A percentile compares a stretch with the other conserved stretches of the same genome.
Evolutionary conservation across 108 stramenopile genomes (phyloP).

Genomic region (Skeletonema costatum): DNA sequence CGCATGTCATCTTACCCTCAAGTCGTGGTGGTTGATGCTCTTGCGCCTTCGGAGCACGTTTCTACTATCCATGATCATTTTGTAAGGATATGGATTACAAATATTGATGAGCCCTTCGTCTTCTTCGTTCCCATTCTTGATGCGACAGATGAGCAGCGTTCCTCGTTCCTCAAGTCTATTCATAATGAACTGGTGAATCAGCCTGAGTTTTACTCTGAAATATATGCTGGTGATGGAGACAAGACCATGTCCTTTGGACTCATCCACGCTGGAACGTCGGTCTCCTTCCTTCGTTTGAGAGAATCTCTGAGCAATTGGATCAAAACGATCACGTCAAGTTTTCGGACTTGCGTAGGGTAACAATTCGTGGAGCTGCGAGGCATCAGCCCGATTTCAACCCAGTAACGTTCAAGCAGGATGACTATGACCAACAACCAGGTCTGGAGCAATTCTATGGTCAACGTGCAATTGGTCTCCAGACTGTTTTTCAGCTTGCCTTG

Average conservation of each 20-base stretch:
- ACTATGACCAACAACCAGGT: constrained; percentile 62
- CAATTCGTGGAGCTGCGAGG: constrained; percentile 43
- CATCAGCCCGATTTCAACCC: constrained; percentile 37
- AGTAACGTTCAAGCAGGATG: constrained; percentile 37
- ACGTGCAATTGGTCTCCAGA: constrained; percentile 61
- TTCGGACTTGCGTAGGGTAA: constrained; percentile 38
- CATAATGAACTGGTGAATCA: constrained; percentile 25
- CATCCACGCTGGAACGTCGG: background rate
- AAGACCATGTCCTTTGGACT: constrained; percentile 51
- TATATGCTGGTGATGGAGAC: constrained; percentile 37
- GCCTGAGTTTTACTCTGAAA: constrained; percentile 43
- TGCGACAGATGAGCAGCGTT: constrained; percentile 19
- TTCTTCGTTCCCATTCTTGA: constrained; percentile 39
- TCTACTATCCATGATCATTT: constrained; percentile 9
- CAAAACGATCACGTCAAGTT: constrained; percentile 20
- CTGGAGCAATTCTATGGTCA: constrained; percentile 66
- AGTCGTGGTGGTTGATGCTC: too few relatives aligned
- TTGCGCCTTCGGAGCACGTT: too few relatives aligned
- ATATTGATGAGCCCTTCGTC: constrained; percentile 23
- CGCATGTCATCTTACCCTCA: too few relatives aligned
- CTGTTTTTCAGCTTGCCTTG: constrained; percentile 48
- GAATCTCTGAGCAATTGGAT: background rate
- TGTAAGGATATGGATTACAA: constrained; percentile 14
- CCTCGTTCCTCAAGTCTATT: constrained; percentile 35
- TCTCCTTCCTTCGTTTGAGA: too few relatives aligned